Evolutionary conservation across 2,329 filamentous ascomycete genomes (phyloP), one percentile per base, ranked within the genome.

Genomic region (Cladophialophora psammophila): DNA sequence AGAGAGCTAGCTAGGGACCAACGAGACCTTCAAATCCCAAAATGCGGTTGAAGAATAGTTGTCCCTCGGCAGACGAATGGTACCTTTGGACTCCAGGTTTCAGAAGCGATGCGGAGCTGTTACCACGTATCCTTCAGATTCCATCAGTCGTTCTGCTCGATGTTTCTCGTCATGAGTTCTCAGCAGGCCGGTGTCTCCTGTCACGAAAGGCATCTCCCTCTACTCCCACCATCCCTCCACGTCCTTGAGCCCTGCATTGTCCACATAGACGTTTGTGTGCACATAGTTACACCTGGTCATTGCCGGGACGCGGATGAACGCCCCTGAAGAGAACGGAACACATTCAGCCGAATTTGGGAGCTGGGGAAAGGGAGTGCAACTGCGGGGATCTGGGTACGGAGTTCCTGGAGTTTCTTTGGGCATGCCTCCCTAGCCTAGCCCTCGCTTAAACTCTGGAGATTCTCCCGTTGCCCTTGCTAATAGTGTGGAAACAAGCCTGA

Each of bases 341-440:
- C 18, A 50, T 50, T 26, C 45, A 50, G 45, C 45, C 45, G 45
- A 50, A 26, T 50, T 50, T 50, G 20, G 26, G 20, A 26, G 20
- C 45, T 50, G 18, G 36, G 20, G 45, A 13, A 31, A 4, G 45
- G 20, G 10, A 6, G 45, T 50, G 20, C 45, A 12, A 50, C 45
- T 50, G 45, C 20, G 20, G 45, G 45, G 45, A 50, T 26, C n/a
- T 50, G 10, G 20, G 10, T 26, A 50, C 6, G 15, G 13, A n/a
- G 13, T 15, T 42, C 40, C 40, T 7, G 45, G 45, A 50, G 10
- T 9, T 12, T 10, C 26, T 10, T 50, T 31, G 18, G 45, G 6
- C n/a, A n/a, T n/a, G n/a, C n/a, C n/a, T n/a, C n/a, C n/a, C n/a
- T n/a, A n/a, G n/a, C n/a, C n/a, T 20, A 20, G 42, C 6, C 42